A percentile compares a stretch with the other conserved stretches of the same genome.
Conservation (phyloP, 176 grass and related monocot genomes). For the Carex myosuroides region DNA sequence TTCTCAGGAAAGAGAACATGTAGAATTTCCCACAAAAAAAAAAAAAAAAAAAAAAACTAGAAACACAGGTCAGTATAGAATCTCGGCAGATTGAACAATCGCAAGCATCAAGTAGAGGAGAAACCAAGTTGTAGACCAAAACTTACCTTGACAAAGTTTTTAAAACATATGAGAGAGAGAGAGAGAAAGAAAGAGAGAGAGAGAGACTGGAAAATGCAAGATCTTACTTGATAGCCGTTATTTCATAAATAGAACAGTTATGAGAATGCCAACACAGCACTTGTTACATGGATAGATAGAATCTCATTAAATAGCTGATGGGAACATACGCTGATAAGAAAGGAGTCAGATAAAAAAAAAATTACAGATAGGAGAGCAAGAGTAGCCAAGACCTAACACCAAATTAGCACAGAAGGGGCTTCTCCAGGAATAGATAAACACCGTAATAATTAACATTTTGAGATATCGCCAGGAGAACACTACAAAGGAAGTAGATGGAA, state of each 20-base stretch:
- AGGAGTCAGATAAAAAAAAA: constrained; percentile 7
- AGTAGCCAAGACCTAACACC: constrained; percentile 6
- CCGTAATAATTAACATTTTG: neutral
- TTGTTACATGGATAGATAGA: constrained; percentile 11
- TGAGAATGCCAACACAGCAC: neutral
- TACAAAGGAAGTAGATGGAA: constrained; percentile 1
- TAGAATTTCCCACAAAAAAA: neutral
- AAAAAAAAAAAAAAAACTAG: neutral
- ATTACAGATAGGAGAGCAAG: neutral
- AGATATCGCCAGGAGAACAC: neutral
- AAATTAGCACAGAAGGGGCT: neutral
- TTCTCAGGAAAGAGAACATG: neutral
- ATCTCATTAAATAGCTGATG: constrained; percentile 13
- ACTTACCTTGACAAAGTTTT: constrained; percentile 7
- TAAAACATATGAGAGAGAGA: neutral
- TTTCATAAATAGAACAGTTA: constrained; percentile 4
- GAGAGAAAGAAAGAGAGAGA: neutral
- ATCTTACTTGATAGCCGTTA: neutral
- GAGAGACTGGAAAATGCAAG: neutral
- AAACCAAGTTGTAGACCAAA: neutral
- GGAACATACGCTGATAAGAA: neutral
- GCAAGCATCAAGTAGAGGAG: neutral
- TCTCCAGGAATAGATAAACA: constrained; percentile 16
- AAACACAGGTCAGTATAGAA: neutral
- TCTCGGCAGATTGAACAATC: neutral